Percentiles rank a stretch among this genome's conserved stretches.
Evolutionary conservation across 2,329 filamentous ascomycete species (phyloP).

Genomic region (Botrytis porri): DNA sequence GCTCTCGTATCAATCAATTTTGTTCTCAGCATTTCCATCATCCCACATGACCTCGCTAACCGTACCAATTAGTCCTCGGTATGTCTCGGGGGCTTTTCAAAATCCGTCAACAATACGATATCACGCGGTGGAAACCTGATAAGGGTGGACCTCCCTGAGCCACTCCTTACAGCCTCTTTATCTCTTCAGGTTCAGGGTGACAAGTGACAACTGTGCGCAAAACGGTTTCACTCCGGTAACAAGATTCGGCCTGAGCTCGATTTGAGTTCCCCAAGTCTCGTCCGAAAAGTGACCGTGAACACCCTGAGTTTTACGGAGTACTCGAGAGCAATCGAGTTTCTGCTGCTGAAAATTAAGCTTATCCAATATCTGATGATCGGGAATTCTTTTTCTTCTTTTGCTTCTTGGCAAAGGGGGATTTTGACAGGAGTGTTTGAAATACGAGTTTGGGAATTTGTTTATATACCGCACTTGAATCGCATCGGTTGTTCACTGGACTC

Average conservation of each 20-base stretch:
- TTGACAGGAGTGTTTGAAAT: not conserved
- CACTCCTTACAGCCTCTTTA: not conserved
- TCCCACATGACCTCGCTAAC: not conserved
- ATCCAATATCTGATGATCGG: not conserved
- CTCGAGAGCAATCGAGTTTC: not conserved
- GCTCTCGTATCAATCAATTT: constrained; percentile 1
- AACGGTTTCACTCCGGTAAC: constrained; percentile 3
- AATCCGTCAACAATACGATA: not conserved
- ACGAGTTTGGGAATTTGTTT: not conserved
- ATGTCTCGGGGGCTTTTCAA: constrained; percentile 2
- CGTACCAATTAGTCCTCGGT: constrained; percentile 6
- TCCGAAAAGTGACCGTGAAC: constrained; percentile 2
- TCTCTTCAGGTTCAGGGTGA: not conserved
- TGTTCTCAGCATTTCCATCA: not conserved
- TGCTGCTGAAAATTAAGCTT: constrained; percentile 8
- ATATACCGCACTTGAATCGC: not conserved
- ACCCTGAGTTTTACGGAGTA: not conserved
- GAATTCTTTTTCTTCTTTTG: not conserved
- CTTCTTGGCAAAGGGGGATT: not conserved
- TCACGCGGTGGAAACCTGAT: constrained; percentile 5
- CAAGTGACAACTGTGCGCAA: not conserved
- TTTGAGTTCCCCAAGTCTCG: not conserved
- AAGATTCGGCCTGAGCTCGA: constrained; percentile 1
- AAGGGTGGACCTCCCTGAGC: not conserved
- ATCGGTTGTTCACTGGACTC: not conserved